Conservation (phyloP, 345 rosid genomes). For the Eucalyptus leucophloia region DNA sequence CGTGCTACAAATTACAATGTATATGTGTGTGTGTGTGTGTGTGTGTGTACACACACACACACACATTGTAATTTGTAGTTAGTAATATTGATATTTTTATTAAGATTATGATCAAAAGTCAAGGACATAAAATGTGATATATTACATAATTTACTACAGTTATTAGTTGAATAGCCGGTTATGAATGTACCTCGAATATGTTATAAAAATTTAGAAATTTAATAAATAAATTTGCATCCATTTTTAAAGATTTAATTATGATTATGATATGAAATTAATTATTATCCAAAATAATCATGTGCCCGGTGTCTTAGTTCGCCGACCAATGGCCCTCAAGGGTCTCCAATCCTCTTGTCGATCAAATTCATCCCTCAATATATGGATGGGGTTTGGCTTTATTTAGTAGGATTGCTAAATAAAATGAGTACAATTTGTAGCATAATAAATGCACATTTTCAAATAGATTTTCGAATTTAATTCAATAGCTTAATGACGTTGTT, state of each 20-base stretch:
- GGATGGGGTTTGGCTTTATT: neutral
- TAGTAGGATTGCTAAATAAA: neutral
- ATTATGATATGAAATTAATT: neutral
- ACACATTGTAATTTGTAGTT: no score
- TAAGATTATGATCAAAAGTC: neutral
- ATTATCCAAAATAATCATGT: neutral
- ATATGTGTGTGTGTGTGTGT: no score
- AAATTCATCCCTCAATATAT: neutral
- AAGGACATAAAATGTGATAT: neutral
- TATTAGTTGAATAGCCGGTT: neutral
- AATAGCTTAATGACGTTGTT: neutral
- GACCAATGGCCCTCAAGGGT: neutral
- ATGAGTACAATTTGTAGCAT: neutral
- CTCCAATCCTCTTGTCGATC: neutral
- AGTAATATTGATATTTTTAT: no score
- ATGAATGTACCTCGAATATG: neutral
- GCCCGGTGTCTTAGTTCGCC: neutral
- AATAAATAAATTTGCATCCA: neutral
- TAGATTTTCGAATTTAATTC: neutral
- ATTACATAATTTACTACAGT: no score
- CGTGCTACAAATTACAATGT: neutral
- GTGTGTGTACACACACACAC: no score
- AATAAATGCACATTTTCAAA: neutral
- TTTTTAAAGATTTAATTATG: neutral
- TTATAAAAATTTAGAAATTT: neutral